Base-by-base conservation (phyloP, 2,329 filamentous ascomycete species). In the Leptographium galeiforme region DNA sequence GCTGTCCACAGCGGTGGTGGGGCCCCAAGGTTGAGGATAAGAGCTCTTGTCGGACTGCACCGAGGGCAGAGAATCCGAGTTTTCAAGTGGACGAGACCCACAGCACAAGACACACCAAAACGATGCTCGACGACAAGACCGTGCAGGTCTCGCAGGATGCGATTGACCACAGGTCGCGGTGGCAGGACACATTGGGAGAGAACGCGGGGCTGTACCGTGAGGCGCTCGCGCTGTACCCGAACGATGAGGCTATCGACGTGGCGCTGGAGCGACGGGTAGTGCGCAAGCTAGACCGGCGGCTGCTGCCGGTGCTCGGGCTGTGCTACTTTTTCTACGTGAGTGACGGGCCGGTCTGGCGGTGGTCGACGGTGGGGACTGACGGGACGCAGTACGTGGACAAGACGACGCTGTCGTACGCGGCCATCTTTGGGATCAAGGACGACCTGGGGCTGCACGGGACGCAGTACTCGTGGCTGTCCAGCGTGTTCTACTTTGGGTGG, bases 351-450 rank as follows among this genome's bases (percentile, higher is more conserved):
- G 33, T 39, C 1, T 18, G 18, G n/a, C 3, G 14, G 16, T 10
- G 16, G 32, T 39, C 12, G 13, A 25, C 25, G 25, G 25, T 5
- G 13, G 13, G 19, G 38, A 14, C 34, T 41, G 32, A 39, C 33
- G 16, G 12, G n/a, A 8, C 13, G 13, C 50, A 59, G 46, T 61
- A 64, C 33, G 58, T 64, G 36, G 61, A 64, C 58, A 64, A 81
- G 67, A 81, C 77, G 0, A 80, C 75, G 0, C 64, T 81, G 34
- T 78, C 74, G 1, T 84, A 83, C 58, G 81, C 82, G 0, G 80
- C 81, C 19, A 79, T 85, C 50, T 83, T 84, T 55, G 79, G 79
- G 1, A 77, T 85, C 55, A 70, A 72, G 25, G 72, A 81, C 2
- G 79, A 82, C 56, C 69, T 84, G 10, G 58, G 73, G 14, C 68